phyloP scores from a whole-genome alignment of 148 eudicot genomes.

The Linanthus parryae region DNA sequence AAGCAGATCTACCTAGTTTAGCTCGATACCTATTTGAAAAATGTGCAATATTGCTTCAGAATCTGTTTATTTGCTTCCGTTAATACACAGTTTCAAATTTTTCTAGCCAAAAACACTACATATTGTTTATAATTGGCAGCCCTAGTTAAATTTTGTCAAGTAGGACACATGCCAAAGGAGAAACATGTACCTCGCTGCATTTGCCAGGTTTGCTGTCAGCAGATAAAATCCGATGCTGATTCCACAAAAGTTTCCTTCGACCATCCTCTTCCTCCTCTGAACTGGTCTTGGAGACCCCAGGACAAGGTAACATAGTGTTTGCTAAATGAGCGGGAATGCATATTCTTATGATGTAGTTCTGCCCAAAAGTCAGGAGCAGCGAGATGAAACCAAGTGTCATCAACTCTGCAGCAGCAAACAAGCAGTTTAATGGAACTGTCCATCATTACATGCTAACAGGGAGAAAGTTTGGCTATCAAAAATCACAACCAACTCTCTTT shows the following conservation, averaged over 20 bases:
- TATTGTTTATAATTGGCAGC: too few species aligned
- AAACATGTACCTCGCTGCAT: constrained; percentile 41
- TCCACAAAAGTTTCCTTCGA: constrained; percentile 38
- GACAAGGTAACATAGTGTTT: constrained; percentile 69
- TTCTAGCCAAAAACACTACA: too few species aligned
- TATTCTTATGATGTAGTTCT: constrained; percentile 58
- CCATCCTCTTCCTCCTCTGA: background rate
- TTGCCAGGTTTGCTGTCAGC: constrained; percentile 1
- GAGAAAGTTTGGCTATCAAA: background rate
- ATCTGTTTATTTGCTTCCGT: too few species aligned
- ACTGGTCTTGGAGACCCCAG: background rate
- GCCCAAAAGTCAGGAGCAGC: constrained; percentile 75
- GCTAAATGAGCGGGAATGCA: constrained; percentile 55
- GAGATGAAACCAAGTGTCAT: constrained; percentile 94
- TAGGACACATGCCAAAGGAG: too few species aligned
- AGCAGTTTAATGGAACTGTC: background rate
- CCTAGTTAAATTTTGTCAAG: too few species aligned
- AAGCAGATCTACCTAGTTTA: too few species aligned
- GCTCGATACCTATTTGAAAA: too few species aligned
- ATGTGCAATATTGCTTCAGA: too few species aligned
- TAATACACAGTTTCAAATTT: too few species aligned
- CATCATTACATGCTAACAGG: background rate
- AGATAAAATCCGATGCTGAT: constrained; percentile 28
- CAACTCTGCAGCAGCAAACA: constrained; percentile 57
- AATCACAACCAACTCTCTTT: constrained; percentile 3